Conservation (phyloP, 2,329 filamentous ascomycete species). For the Botrytis tulipae region DNA sequence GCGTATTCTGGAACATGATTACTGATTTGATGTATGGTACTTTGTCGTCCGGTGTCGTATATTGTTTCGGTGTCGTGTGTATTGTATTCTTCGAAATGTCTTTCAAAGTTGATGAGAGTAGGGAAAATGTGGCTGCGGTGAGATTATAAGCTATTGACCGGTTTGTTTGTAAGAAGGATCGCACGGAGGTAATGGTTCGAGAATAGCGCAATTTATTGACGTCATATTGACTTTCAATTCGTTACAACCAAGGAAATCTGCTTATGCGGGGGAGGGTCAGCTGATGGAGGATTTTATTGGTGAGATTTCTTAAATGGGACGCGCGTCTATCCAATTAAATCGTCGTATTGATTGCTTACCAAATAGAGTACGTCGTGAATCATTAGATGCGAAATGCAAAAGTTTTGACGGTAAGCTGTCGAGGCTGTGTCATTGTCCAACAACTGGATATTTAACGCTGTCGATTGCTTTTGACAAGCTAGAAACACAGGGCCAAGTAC, state of each 20-base stretch:
- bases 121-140: not conserved
- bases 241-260: conserved; percentile 1
- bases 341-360: not conserved
- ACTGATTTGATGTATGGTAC: not conserved
- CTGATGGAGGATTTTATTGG: not conserved
- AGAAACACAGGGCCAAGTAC: too few relatives aligned
- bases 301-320: not conserved
- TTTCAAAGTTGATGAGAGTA: not conserved
- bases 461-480: not conserved
- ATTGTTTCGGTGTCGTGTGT: not conserved
- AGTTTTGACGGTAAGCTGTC: not conserved
- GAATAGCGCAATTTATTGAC: conserved; percentile 2
- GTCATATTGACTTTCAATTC: conserved; percentile 1
- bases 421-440: not conserved
- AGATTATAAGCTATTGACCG: conserved; percentile 5
- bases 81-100: not conserved
- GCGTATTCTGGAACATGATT: conserved; percentile 23
- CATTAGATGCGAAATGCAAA: not conserved
- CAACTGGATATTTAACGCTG: not conserved
- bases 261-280: not conserved
- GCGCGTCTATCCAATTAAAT: not conserved
- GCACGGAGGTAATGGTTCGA: not conserved
- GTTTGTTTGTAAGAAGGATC: not conserved
- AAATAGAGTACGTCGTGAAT: not conserved
- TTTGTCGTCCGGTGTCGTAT: too few relatives aligned